Conservation (phyloP, 352 stramenopile genomes). For the Phytophthora citricola region DNA sequence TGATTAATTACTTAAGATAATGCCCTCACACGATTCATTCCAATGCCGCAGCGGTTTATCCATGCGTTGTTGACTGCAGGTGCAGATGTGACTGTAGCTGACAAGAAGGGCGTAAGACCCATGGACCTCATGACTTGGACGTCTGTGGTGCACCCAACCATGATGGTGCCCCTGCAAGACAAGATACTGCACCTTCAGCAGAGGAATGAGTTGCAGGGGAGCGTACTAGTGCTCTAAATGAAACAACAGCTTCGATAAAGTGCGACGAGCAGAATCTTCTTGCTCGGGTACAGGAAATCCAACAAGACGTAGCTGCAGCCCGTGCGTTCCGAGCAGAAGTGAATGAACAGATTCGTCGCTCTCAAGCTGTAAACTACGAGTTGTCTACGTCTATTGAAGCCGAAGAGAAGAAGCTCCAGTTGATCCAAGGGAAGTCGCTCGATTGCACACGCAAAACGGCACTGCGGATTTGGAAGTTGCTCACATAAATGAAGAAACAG, state of each 20-base stretch:
- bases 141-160: constrained; percentile 32
- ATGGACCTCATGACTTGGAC: constrained; percentile 47
- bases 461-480: constrained; percentile 30
- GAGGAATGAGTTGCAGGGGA: constrained; percentile 18
- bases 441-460: constrained; percentile 34
- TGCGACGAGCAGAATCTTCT: constrained; percentile 10
- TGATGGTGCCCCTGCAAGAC: constrained; percentile 44
- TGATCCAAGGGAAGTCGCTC: constrained; percentile 30
- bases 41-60: constrained; percentile 28
- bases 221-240: constrained; percentile 19
- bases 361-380: constrained; percentile 24
- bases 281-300: constrained; percentile 4
- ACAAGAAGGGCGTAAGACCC: constrained; percentile 46
- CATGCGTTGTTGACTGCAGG: constrained; percentile 35
- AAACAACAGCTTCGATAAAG: constrained; percentile 15
- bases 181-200: constrained; percentile 33
- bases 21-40: background rate
- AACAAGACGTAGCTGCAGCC: constrained; percentile 25
- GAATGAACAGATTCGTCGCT: constrained; percentile 30
- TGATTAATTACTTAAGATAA: background rate
- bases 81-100: constrained; percentile 29
- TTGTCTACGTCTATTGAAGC: constrained; percentile 21
- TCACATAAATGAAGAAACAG: constrained; percentile 18
- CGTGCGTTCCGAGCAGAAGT: constrained; percentile 34
- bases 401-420: constrained; percentile 28